These are phyloP conservation scores for Rhododendron vialii DNA, from an alignment of 148 eudicot species.

Conservation along the genomic window DNA sequence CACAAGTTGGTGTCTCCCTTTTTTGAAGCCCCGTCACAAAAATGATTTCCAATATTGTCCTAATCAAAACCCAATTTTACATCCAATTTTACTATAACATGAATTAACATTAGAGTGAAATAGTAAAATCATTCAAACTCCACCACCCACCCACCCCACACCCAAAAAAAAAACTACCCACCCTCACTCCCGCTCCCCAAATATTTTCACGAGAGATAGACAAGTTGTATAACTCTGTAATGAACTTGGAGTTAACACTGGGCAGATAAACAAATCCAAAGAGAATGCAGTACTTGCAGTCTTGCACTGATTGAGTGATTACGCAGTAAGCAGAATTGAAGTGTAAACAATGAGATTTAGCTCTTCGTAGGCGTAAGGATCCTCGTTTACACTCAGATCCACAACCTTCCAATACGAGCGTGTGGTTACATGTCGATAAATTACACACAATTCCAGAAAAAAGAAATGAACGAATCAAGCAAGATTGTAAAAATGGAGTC, in stretches of 20 bases:
- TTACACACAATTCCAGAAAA: background rate
- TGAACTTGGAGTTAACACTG: background rate
- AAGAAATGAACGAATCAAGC: background rate
- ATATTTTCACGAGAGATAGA: no score
- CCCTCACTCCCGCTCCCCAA: no score
- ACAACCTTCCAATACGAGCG: background rate
- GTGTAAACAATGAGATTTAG: background rate
- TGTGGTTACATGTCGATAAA: background rate
- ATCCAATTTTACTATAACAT: no score
- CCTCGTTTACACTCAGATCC: background rate
- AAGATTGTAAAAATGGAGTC: background rate
- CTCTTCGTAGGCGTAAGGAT: background rate
- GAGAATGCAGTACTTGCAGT: background rate
- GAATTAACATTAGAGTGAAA: no score
- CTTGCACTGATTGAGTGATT: background rate
- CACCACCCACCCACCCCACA: no score
- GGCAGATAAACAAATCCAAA: background rate
- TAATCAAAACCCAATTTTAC: no score
- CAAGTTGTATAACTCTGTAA: background rate
- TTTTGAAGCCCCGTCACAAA: no score
- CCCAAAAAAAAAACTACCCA: no score
- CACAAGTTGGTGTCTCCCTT: no score
- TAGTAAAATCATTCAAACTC: no score
- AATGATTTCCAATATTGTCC: no score
- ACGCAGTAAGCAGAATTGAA: background rate